Evolutionary conservation across 2,329 filamentous ascomycete genomes (phyloP).

Genomic region (Cladosporium sp.): DNA sequence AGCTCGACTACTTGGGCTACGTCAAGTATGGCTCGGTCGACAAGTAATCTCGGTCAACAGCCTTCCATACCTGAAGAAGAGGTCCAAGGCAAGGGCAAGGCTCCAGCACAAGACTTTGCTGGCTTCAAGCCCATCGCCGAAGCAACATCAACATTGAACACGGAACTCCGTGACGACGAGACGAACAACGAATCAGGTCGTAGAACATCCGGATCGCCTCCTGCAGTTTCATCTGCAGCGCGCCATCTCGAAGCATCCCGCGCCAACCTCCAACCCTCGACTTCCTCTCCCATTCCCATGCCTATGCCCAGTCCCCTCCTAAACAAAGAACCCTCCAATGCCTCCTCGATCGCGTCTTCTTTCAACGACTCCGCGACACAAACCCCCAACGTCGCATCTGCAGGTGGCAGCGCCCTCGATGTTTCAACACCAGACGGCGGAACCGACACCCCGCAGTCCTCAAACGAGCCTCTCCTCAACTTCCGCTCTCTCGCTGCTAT

Average conservation of each 20-base stretch:
- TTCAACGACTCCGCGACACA: slow-evolving; percentile 53
- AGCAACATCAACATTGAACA: slow-evolving; percentile 40
- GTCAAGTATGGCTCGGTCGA: slow-evolving; percentile 31
- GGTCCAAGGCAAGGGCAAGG: slow-evolving; percentile 44
- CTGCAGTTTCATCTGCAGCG: slow-evolving; percentile 30
- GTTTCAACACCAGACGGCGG: slow-evolving; percentile 33
- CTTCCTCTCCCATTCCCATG: slow-evolving; percentile 24
- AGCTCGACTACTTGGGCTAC: slow-evolving; percentile 31
- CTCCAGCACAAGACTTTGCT: slow-evolving; percentile 38
- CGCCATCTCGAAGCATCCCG: slow-evolving; percentile 44
- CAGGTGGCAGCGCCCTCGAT: slow-evolving; percentile 54
- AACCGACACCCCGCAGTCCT: slow-evolving; percentile 46
- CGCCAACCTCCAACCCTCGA: slow-evolving; percentile 36
- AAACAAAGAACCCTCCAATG: slow-evolving; percentile 78
- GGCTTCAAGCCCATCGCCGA: slow-evolving; percentile 41
- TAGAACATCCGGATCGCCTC: slow-evolving; percentile 19
- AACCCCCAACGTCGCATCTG: slow-evolving; percentile 32
- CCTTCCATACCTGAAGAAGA: slow-evolving; percentile 33
- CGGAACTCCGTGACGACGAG: slow-evolving; percentile 21
- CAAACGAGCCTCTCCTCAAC: slow-evolving; percentile 77
- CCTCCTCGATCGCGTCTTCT: slow-evolving; percentile 79
- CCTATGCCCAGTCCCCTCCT: slow-evolving; percentile 29
- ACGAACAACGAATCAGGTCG: slow-evolving; percentile 24
- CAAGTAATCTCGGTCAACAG: slow-evolving; percentile 51
- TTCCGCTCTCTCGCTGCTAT: slow-evolving; percentile 84